Evolutionary conservation across 1,284 basidiomycete species (phyloP).

Genomic region (Rhodotorula sp.): DNA sequence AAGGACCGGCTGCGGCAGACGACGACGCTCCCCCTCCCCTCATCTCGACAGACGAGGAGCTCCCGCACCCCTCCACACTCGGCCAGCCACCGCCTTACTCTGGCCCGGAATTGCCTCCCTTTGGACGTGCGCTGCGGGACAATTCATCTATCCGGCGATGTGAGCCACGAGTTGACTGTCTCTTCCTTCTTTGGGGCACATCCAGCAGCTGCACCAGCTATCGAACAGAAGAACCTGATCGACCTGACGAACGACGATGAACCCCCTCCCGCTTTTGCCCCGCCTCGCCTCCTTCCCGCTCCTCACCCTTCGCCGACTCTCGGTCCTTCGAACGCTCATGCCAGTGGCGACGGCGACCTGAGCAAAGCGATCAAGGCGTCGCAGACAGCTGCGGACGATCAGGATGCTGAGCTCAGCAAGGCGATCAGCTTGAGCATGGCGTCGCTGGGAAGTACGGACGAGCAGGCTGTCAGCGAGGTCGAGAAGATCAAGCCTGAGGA

Average conservation of each 20-base stretch:
- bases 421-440: slow-evolving; percentile 27
- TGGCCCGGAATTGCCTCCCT: too few relatives aligned
- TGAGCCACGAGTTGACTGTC: too few relatives aligned
- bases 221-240: not conserved
- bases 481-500: slow-evolving; percentile 20
- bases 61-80: slow-evolving; percentile 4
- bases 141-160: too few relatives aligned
- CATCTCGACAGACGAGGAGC: not conserved
- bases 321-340: not conserved
- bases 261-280: not conserved
- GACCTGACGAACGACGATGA: slow-evolving; percentile 7
- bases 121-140: too few relatives aligned
- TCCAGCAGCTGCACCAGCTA: not conserved
- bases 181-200: not conserved
- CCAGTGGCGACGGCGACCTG: slow-evolving; percentile 1
- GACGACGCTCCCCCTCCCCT: slow-evolving; percentile 6
- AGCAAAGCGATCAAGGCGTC: slow-evolving; percentile 9
- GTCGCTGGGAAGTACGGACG: slow-evolving; percentile 8
- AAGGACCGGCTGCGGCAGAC: not conserved
- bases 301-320: not conserved
- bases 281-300: not conserved
- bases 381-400: not conserved
- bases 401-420: slow-evolving; percentile 21
- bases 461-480: not conserved
- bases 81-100: not conserved